Conservation (phyloP, 768 basidiomycete genomes). For the Botryobasidium botryosum region DNA sequence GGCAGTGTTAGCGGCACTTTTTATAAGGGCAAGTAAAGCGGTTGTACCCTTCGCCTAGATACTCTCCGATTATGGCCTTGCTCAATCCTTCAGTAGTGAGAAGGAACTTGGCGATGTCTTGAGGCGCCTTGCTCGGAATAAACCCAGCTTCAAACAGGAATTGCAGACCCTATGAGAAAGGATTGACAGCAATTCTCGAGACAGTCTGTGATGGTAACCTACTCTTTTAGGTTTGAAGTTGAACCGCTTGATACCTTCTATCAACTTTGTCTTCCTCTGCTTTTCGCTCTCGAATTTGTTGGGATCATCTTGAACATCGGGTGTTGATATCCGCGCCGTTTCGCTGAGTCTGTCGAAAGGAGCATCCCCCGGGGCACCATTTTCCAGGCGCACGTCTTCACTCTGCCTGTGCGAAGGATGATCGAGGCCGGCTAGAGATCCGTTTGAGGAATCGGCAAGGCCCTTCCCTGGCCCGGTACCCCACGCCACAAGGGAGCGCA, state of each 20-base stretch:
- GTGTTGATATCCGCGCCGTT: background rate
- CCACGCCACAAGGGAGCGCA: constrained; percentile 86
- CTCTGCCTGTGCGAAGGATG: constrained; percentile 1
- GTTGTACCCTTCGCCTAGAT: constrained; percentile 86
- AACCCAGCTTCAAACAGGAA: constrained; percentile 82
- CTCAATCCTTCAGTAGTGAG: constrained; percentile 80
- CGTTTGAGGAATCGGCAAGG: constrained; percentile 4
- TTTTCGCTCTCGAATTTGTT: constrained; percentile 87
- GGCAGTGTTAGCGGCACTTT: background rate
- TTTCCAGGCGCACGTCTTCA: constrained; percentile 8
- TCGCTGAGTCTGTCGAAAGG: background rate
- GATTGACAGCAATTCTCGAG: background rate
- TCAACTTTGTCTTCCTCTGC: constrained; percentile 83
- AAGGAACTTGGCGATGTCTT: constrained; percentile 72
- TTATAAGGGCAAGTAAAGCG: background rate
- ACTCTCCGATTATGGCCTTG: constrained; percentile 95
- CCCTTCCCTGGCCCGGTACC: constrained; percentile 34
- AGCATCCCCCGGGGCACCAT: background rate
- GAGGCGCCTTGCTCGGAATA: constrained; percentile 51
- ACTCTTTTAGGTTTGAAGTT: constrained; percentile 98
- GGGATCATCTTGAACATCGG: constrained; percentile 50
- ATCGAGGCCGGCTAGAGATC: background rate
- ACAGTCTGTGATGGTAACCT: constrained; percentile 16
- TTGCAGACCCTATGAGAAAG: constrained; percentile 50
- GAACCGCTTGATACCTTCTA: constrained; percentile 95